Percentiles rank a stretch among this genome's conserved stretches.
These are phyloP conservation scores for Jatropha podagrica DNA, from an alignment of 441 rosid species.

Conservation along the genomic window DNA sequence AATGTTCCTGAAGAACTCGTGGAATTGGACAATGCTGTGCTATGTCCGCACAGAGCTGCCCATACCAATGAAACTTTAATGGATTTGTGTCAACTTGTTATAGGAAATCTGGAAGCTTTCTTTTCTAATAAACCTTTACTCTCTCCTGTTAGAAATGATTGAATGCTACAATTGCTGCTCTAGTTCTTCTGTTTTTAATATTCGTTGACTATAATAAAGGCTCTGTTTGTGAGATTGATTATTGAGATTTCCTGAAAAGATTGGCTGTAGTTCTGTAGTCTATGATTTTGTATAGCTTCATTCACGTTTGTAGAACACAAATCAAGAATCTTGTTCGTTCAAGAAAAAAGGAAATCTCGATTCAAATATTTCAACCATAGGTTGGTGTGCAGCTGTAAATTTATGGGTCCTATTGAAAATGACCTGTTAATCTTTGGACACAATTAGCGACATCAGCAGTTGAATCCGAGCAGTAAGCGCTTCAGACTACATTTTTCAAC, in stretches of 20 bases:
- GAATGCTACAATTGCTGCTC: background rate
- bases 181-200: too few relatives aligned
- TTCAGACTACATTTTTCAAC: background rate
- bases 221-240: too few relatives aligned
- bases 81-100: constrained; percentile 26
- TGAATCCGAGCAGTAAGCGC: too few relatives aligned
- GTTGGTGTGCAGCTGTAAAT: background rate
- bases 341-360: too few relatives aligned
- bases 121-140: constrained; percentile 17
- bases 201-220: too few relatives aligned
- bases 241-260: too few relatives aligned
- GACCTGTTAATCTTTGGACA: background rate
- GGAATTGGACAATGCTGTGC: constrained; percentile 32
- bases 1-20: background rate
- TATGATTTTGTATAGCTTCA: background rate
- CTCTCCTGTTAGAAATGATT: background rate
- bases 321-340: too few relatives aligned
- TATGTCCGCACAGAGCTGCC: constrained; percentile 33
- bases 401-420: background rate
- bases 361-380: background rate
- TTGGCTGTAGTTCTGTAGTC: background rate
- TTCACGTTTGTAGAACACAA: background rate
- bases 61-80: constrained; percentile 29
- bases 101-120: constrained; percentile 43
- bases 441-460: too few relatives aligned